phyloP scores from a whole-genome alignment of 1,284 basidiomycete genomes.

The Tilletia setariae region DNA sequence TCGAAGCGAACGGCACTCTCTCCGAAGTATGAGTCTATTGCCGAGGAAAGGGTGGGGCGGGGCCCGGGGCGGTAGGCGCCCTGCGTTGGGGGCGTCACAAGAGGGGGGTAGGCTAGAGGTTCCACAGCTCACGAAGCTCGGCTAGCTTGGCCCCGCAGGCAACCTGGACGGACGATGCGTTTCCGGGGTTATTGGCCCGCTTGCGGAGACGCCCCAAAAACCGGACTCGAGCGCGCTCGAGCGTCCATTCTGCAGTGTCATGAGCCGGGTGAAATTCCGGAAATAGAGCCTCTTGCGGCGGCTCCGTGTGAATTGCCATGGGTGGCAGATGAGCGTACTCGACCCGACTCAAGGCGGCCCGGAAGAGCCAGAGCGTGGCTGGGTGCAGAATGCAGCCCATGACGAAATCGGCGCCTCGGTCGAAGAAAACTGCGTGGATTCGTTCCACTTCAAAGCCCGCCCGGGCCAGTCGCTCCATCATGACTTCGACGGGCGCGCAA shows the following conservation, averaged over 20 bases:
- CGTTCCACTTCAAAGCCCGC: background rate
- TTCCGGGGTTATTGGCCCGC: too few relatives aligned
- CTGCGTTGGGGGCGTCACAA: background rate
- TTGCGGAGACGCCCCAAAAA: too few relatives aligned
- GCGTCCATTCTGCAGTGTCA: background rate
- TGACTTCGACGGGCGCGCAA: background rate
- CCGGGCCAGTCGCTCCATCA: background rate
- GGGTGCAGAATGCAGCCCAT: background rate
- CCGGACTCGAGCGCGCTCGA: too few relatives aligned
- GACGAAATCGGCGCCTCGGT: background rate
- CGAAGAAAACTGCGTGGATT: background rate
- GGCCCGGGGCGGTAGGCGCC: too few relatives aligned
- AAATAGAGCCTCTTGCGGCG: background rate
- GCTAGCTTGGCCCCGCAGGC: background rate
- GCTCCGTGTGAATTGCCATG: background rate
- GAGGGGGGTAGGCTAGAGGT: background rate
- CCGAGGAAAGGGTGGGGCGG: too few relatives aligned
- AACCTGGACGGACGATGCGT: background rate
- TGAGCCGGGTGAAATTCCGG: background rate
- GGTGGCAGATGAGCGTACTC: background rate
- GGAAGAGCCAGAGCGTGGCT: background rate
- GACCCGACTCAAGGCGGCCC: background rate
- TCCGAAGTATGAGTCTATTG: too few relatives aligned
- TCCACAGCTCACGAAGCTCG: background rate
- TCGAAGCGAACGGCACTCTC: too few relatives aligned